phyloP scores from a whole-genome alignment of 345 rosid species.

The Balakata baccata region DNA sequence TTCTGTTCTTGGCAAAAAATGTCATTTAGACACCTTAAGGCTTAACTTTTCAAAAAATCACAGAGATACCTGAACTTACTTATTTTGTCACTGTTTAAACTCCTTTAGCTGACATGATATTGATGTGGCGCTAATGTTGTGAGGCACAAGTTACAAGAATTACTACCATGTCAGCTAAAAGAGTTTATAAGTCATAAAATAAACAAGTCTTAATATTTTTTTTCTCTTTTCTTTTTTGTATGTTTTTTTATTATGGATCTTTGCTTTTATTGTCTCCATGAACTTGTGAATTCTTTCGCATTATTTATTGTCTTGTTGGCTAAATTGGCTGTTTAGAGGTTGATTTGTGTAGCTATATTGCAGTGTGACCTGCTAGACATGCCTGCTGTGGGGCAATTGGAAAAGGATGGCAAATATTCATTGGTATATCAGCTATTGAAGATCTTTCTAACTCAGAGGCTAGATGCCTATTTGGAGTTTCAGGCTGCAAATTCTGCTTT shows the following conservation, averaged over 20 bases:
- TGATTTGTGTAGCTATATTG: conserved; percentile 22
- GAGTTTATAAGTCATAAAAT: too few species aligned
- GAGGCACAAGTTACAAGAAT: too few species aligned
- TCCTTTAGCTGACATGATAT: too few species aligned
- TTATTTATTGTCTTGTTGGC: not conserved
- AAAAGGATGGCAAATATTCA: conserved; percentile 69
- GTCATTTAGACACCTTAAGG: too few species aligned
- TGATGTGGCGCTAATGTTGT: too few species aligned
- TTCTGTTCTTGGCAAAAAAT: too few species aligned
- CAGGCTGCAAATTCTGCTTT: conserved; percentile 63
- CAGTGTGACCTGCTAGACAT: conserved; percentile 94
- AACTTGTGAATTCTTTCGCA: not conserved
- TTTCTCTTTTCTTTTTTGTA: not conserved
- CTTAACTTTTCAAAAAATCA: too few species aligned
- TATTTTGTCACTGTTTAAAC: too few species aligned
- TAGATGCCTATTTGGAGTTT: conserved; percentile 75
- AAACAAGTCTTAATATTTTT: not conserved
- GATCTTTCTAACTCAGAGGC: conserved; percentile 73
- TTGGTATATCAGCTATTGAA: conserved; percentile 74
- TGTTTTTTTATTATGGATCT: not conserved
- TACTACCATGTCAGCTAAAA: too few species aligned
- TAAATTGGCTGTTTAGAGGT: not conserved
- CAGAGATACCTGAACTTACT: too few species aligned
- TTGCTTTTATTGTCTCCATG: not conserved
- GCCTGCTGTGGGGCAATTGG: conserved; percentile 82